Percentiles rank a stretch among this genome's conserved stretches.
phyloP scores from a whole-genome alignment of 805 yeast species.

The Schizosaccharomyces octosporus region DNA sequence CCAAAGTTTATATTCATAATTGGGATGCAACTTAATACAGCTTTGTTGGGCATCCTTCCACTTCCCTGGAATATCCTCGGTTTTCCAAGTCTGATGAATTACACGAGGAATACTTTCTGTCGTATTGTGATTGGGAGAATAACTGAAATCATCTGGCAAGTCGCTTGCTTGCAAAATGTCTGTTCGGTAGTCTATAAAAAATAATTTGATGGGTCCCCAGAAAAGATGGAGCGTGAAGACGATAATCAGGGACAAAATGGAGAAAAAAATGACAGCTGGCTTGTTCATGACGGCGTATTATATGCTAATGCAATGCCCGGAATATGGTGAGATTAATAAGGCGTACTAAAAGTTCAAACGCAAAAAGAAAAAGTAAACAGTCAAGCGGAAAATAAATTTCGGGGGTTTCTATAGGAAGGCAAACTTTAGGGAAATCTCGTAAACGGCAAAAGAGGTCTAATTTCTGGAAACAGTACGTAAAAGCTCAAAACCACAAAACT shows the following conservation, averaged over 20 bases:
- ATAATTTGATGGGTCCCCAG: background rate
- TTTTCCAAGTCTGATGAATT: constrained; percentile 81
- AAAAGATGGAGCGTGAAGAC: background rate
- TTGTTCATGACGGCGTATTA: background rate
- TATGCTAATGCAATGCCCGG: no score
- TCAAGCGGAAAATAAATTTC: no score
- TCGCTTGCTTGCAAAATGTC: background rate
- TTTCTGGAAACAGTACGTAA: no score
- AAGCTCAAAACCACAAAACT: no score
- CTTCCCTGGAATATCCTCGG: constrained; percentile 46
- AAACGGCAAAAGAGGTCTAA: no score
- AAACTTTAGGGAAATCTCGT: no score
- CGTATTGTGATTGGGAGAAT: background rate
- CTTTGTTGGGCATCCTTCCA: constrained; percentile 62
- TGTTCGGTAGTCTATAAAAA: background rate
- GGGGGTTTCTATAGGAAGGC: no score
- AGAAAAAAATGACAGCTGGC: background rate
- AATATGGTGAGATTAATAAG: no score
- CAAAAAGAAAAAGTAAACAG: no score
- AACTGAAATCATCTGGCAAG: background rate
- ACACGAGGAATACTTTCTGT: constrained; percentile 55
- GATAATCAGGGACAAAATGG: background rate
- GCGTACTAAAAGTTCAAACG: no score
- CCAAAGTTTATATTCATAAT: constrained; percentile 65
- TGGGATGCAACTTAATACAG: constrained; percentile 61